These are phyloP conservation scores for Metschnikowia bowlesiae DNA, from an alignment of 805 yeast genomes.

Conservation along the genomic window DNA sequence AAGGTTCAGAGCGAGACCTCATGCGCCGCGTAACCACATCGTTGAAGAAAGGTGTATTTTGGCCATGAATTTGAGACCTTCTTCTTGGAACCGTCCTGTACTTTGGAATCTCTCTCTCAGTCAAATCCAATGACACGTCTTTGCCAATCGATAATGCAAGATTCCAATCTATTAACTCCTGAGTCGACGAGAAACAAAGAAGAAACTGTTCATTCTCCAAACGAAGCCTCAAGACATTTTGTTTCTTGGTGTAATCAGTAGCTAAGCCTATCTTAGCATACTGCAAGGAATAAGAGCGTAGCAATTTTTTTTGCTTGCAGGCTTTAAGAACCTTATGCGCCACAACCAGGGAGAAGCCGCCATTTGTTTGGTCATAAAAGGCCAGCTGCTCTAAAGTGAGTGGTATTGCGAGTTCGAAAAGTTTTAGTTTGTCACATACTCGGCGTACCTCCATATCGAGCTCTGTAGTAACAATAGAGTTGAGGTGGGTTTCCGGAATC, in stretches of 20 bases:
- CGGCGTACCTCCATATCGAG: slow-evolving; percentile 8
- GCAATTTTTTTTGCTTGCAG: slow-evolving; percentile 19
- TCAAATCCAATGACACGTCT: slow-evolving; percentile 74
- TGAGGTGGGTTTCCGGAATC: slow-evolving; percentile 2
- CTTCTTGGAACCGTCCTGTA: slow-evolving; percentile 81
- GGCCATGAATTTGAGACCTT: slow-evolving; percentile 41
- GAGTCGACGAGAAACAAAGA: slow-evolving; percentile 56
- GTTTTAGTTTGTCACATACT: slow-evolving; percentile 8
- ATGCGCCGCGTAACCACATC: slow-evolving; percentile 8
- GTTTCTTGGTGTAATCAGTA: slow-evolving; percentile 69
- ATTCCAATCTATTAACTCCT: slow-evolving; percentile 76
- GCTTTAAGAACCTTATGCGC: slow-evolving; percentile 1
- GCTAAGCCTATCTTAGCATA: slow-evolving; percentile 83
- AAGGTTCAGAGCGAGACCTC: slow-evolving; percentile 13
- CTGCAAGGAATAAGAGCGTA: slow-evolving; percentile 76
- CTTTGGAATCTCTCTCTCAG: slow-evolving; percentile 64
- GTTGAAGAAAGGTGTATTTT: slow-evolving; percentile 6
- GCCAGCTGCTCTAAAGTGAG: neutral
- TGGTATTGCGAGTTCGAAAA: slow-evolving; percentile 1
- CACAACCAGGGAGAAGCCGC: neutral
- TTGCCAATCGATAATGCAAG: slow-evolving; percentile 67
- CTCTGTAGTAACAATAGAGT: slow-evolving; percentile 11
- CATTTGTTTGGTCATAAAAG: neutral
- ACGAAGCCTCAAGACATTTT: slow-evolving; percentile 67
- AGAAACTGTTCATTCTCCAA: slow-evolving; percentile 81